Evolutionary conservation across 495 filamentous ascomycete species (phyloP).

Genomic region (Aspergillus saccharolyticus): DNA sequence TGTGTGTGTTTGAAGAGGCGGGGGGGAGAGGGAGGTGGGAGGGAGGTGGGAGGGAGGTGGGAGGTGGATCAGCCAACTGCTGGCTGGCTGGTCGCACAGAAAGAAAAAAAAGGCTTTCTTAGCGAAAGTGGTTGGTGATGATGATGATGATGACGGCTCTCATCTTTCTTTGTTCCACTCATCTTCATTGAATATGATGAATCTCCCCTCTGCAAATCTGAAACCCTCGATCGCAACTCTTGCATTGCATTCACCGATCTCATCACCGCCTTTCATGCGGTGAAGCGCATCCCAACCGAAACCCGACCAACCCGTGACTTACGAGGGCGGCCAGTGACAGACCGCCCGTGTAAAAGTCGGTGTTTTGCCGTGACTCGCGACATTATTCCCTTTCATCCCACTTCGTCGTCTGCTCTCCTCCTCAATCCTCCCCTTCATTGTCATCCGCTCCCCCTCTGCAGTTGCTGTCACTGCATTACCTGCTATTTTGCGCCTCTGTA

Average conservation of each 20-base stretch:
- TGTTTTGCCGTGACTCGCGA: slow-evolving; percentile 36
- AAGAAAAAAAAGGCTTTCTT: background rate
- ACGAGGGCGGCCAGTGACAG: slow-evolving; percentile 27
- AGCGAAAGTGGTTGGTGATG: background rate
- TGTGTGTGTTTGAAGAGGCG: too few relatives aligned
- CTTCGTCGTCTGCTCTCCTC: background rate
- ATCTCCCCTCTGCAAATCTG: too few relatives aligned
- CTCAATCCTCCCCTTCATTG: slow-evolving; percentile 3
- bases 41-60: background rate
- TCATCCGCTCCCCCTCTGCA: background rate
- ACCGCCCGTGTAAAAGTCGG: slow-evolving; percentile 38
- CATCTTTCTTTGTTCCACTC: slow-evolving; percentile 9
- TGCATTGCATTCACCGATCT: slow-evolving; percentile 21
- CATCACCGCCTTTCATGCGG: slow-evolving; percentile 46
- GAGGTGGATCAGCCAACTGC: background rate
- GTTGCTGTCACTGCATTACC: slow-evolving; percentile 8
- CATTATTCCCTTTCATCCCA: slow-evolving; percentile 20
- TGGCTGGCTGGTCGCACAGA: slow-evolving; percentile 1
- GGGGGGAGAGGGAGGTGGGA: background rate
- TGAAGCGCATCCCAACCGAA: slow-evolving; percentile 30
- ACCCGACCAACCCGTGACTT: slow-evolving; percentile 18
- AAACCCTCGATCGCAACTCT: slow-evolving; percentile 6
- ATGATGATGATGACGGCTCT: background rate
- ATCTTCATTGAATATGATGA: too few relatives aligned
- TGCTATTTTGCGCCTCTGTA: background rate